Conservation (phyloP, 345 rosid genomes). For the Dimocarpus longan region DNA sequence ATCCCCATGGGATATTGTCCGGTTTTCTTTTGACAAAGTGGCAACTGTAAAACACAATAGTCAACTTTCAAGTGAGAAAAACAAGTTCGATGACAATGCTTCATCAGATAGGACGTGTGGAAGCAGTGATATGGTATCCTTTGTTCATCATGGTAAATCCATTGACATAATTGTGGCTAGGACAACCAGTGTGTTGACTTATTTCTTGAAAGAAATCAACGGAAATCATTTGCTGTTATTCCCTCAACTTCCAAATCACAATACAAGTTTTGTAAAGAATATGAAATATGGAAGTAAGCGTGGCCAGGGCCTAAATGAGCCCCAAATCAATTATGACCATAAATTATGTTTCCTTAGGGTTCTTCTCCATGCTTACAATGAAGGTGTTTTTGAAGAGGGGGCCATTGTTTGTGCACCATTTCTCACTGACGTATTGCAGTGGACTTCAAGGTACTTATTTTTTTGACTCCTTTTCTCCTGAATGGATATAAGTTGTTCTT, state of each 20-base stretch:
- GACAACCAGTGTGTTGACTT: conserved; percentile 47
- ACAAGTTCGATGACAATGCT: conserved; percentile 21
- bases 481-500: neutral
- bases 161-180: conserved; percentile 62
- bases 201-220: conserved; percentile 42
- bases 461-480: neutral
- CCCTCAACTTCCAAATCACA: conserved; percentile 39
- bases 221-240: conserved; percentile 45
- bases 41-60: conserved; percentile 16
- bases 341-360: conserved; percentile 75
- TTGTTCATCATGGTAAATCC: conserved; percentile 21
- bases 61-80: conserved; percentile 27
- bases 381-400: conserved; percentile 81
- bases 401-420: conserved; percentile 76
- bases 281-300: conserved; percentile 38
- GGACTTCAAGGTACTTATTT: conserved; percentile 60
- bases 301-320: conserved; percentile 28
- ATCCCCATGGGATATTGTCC: conserved; percentile 69
- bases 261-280: conserved; percentile 30
- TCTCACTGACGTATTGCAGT: conserved; percentile 48
- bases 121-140: conserved; percentile 18
- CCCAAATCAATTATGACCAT: conserved; percentile 32
- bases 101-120: conserved; percentile 10
- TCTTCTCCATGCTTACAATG: conserved; percentile 68
- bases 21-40: conserved; percentile 31